Evolutionary conservation across 176 grass and related monocot species (phyloP).

Genomic region (Paspalum notatum): DNA sequence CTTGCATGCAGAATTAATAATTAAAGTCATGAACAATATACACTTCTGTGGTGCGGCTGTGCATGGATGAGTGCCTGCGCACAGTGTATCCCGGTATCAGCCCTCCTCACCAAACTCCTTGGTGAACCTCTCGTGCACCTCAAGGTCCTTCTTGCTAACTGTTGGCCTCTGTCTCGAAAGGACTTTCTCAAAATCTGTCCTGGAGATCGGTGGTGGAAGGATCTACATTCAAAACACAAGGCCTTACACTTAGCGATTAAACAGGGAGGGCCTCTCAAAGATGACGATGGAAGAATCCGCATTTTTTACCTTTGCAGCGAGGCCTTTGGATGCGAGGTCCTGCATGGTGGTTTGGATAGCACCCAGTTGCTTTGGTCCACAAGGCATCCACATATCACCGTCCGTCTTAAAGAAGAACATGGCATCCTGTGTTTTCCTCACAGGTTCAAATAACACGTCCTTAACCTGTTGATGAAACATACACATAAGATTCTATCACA

Average conservation of each 20-base stretch:
- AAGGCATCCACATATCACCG: conserved; percentile 86
- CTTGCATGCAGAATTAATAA: conserved; percentile 45
- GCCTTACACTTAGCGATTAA: background rate
- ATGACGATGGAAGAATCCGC: background rate
- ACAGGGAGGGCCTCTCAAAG: background rate
- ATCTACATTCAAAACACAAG: conserved; percentile 48
- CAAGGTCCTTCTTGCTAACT: conserved; percentile 89
- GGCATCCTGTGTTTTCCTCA: conserved; percentile 95
- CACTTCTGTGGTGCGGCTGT: conserved; percentile 48
- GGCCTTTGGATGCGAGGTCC: conserved; percentile 79
- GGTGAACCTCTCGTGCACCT: conserved; percentile 95
- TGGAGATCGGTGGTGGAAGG: conserved; percentile 81
- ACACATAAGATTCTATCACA: conserved; percentile 3
- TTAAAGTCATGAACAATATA: conserved; percentile 53
- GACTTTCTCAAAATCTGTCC: conserved; percentile 83
- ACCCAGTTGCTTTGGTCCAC: conserved; percentile 77
- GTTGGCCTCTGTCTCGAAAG: conserved; percentile 81
- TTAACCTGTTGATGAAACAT: conserved; percentile 65
- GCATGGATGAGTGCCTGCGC: conserved; percentile 5
- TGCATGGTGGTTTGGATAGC: conserved; percentile 84
- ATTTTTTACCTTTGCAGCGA: conserved; percentile 68
- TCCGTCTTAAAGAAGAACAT: conserved; percentile 77
- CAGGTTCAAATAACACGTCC: conserved; percentile 93
- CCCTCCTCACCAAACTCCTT: conserved; percentile 98
- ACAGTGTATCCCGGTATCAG: conserved; percentile 25